Conservation (phyloP, 139 green algal genomes). For the Mychonastes homosphaera region DNA sequence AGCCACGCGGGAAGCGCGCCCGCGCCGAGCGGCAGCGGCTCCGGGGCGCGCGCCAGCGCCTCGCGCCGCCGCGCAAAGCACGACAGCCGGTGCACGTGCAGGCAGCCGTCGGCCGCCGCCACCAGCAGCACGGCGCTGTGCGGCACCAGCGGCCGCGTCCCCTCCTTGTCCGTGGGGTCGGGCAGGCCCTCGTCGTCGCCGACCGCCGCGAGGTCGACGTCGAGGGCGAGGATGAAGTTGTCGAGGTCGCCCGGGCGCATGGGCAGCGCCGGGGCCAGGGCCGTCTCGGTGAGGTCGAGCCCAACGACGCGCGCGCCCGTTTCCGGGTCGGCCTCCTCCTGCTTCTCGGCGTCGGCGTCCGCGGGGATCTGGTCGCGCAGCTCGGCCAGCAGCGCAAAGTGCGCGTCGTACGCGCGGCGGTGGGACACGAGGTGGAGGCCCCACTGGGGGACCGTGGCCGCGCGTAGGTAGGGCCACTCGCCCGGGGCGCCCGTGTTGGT, state of each 20-base stretch:
- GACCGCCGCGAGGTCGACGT: not conserved
- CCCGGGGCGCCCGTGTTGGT: constrained; percentile 1
- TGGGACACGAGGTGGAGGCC: constrained; percentile 7
- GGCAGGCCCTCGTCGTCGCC: constrained; percentile 1
- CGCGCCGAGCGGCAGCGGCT: constrained; percentile 3
- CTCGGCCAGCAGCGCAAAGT: constrained; percentile 5
- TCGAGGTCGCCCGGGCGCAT: not conserved
- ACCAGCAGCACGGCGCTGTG: constrained; percentile 6
- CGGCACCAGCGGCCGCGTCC: constrained; percentile 4
- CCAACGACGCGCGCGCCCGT: not conserved
- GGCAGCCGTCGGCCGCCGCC: constrained; percentile 10
- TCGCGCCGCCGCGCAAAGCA: constrained; percentile 6
- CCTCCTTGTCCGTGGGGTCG: constrained; percentile 9
- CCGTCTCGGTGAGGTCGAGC: constrained; percentile 13
- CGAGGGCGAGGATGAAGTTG: not conserved
- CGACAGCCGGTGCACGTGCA: constrained; percentile 13
- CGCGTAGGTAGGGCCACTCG: constrained; percentile 16
- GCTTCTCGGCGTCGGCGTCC: not conserved
- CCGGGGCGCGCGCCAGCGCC: constrained; percentile 2
- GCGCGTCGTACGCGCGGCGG: constrained; percentile 6
- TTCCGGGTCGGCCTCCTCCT: not conserved
- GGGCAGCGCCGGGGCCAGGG: constrained; percentile 8
- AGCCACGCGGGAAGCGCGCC: no score
- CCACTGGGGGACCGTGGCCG: constrained; percentile 10
- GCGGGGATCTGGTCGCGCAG: not conserved